Conservation (phyloP, 805 yeast genomes). For the Candida sanyiensis region DNA sequence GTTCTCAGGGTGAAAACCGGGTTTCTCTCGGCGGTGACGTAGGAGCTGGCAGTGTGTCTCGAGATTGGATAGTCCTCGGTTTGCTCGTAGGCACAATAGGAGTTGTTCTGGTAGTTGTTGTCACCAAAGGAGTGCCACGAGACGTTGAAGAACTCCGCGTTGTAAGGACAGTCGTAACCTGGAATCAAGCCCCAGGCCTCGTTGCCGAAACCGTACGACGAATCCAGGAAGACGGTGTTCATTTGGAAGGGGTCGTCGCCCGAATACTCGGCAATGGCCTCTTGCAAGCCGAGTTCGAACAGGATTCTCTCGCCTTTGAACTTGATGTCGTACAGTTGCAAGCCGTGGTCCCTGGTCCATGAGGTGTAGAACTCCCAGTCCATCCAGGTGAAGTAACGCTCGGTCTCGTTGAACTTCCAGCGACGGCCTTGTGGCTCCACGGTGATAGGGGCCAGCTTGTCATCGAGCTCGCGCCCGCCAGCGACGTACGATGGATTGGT, state of each 20-base stretch:
- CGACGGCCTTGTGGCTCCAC: slow-evolving; percentile 27
- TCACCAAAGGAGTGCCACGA: slow-evolving; percentile 24
- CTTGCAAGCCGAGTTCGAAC: slow-evolving; percentile 26
- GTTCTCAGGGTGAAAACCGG: slow-evolving; percentile 24
- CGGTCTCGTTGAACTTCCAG: slow-evolving; percentile 23
- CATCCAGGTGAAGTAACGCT: slow-evolving; percentile 28
- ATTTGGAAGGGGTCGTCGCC: slow-evolving; percentile 29
- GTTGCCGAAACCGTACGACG: slow-evolving; percentile 27
- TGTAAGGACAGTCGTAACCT: slow-evolving; percentile 28
- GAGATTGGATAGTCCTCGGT: slow-evolving; percentile 21
- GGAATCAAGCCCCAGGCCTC: slow-evolving; percentile 26
- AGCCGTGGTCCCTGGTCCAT: slow-evolving; percentile 25
- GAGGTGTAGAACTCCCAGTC: slow-evolving; percentile 26
- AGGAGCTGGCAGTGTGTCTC: slow-evolving; percentile 20
- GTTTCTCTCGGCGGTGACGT: slow-evolving; percentile 20
- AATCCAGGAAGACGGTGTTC: slow-evolving; percentile 23
- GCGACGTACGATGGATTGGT: slow-evolving; percentile 14
- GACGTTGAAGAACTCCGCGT: slow-evolving; percentile 26
- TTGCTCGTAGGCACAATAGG: slow-evolving; percentile 25
- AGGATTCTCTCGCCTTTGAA: slow-evolving; percentile 28
- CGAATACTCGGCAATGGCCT: slow-evolving; percentile 27
- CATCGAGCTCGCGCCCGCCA: slow-evolving; percentile 22
- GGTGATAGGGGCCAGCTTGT: slow-evolving; percentile 20
- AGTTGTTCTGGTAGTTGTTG: slow-evolving; percentile 23
- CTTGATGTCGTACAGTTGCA: slow-evolving; percentile 24